Conservation (phyloP, 169 alveolate genomes). For the Cryptosporidium bovis region DNA sequence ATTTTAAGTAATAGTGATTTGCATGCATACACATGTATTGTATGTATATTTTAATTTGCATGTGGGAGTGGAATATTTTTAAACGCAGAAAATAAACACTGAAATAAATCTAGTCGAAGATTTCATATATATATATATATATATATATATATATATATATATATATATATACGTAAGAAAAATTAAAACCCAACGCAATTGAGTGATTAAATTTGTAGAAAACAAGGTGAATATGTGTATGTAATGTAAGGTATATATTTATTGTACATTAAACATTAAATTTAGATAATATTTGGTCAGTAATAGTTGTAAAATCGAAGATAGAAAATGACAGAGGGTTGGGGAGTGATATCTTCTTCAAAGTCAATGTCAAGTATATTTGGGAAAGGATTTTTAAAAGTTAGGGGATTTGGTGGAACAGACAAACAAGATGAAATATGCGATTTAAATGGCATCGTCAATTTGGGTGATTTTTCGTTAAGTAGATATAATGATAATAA, state of each 20-base stretch:
- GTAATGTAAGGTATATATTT: background rate
- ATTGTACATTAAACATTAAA: background rate
- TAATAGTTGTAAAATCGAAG: background rate
- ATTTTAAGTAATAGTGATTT: background rate
- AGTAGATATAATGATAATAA: background rate
- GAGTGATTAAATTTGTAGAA: too few species aligned
- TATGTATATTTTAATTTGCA: background rate
- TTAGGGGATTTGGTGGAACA: background rate
- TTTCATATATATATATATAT: background rate
- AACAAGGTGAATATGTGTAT: too few species aligned
- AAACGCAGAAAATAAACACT: background rate
- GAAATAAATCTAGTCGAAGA: background rate
- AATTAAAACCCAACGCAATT: too few species aligned
- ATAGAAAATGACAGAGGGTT: constrained; percentile 47
- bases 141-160: constrained; percentile 19
- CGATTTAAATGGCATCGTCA: background rate
- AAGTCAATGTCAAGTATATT: constrained; percentile 62
- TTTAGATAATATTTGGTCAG: too few species aligned
- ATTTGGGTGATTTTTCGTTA: constrained; percentile 57
- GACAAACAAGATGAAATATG: constrained; percentile 1
- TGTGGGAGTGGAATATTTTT: too few species aligned
- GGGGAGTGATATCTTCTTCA: constrained; percentile 33
- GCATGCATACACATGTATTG: background rate
- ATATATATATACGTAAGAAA: background rate
- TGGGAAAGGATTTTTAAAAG: constrained; percentile 17